A percentile compares a stretch with the other conserved stretches of the same genome.
Conservation (phyloP, 495 filamentous ascomycete species). For the Penicillium maclennaniae region DNA sequence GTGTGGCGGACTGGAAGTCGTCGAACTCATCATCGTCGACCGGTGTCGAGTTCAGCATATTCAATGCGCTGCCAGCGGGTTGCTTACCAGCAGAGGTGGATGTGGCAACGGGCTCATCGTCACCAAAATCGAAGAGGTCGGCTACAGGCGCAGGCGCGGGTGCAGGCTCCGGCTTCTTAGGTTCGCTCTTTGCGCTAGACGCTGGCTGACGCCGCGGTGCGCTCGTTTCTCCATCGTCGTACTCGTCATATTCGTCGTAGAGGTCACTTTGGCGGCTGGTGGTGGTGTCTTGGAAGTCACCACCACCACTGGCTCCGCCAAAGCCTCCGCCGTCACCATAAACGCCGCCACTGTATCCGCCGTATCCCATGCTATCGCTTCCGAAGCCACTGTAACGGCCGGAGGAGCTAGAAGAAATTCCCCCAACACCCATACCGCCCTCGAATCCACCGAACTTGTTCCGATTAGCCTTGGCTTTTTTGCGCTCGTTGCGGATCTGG, state of each 20-base stretch:
- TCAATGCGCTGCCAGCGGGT: conserved; percentile 49
- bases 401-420: conserved; percentile 51
- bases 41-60: conserved; percentile 45
- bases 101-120: conserved; percentile 59
- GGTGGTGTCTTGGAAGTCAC: conserved; percentile 59
- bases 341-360: conserved; percentile 80
- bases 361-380: conserved; percentile 67
- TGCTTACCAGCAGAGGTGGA: conserved; percentile 48
- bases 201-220: conserved; percentile 44
- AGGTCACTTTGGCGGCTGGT: conserved; percentile 58
- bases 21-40: conserved; percentile 94
- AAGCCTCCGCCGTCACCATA: conserved; percentile 65
- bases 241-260: conserved; percentile 97
- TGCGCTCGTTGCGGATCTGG: conserved; percentile 83
- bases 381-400: conserved; percentile 87
- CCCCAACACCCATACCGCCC: conserved; percentile 62
- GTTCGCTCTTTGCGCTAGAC: conserved; percentile 42
- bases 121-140: conserved; percentile 82
- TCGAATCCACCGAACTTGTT: conserved; percentile 95
- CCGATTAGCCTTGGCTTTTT: conserved; percentile 84
- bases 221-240: conserved; percentile 68
- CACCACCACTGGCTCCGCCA: conserved; percentile 19
- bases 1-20: conserved; percentile 92
- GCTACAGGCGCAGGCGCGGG: conserved; percentile 40
- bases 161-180: conserved; percentile 70